Evolutionary conservation across 169 alveolate species (phyloP), one percentile per base, ranked within the genome.

Genomic region (Amoebophrya sp.): DNA sequence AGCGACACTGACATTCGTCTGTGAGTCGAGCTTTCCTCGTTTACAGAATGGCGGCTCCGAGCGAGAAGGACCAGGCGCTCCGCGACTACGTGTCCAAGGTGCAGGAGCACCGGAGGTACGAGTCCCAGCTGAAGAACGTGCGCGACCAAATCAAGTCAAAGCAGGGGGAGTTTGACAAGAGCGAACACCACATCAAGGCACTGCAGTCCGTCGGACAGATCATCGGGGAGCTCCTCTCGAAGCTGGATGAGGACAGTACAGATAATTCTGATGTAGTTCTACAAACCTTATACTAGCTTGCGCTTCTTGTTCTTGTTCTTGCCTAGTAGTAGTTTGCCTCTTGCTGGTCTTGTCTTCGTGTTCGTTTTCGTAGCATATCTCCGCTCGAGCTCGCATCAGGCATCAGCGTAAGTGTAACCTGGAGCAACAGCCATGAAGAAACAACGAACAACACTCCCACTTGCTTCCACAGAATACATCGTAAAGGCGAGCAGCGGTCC

Each of bases 191-290:
- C 89, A 93, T 98, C 89, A 98, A 97, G 94, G 99, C 99, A 58
- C 94, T 98, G 50, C 99, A 99, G 93, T 96, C 98, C 92, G 99
- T 98, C 67, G 99, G 99, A 20, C 98, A 98, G 94, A 96, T 98
- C 45, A 97, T 98, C 87, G 99, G 99, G 89, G 99, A 99, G 93
- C 98, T 99, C 70, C 94, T 98, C 87, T 96, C 97, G 90, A 96
- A 97, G 91, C 96, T 98, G 69, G 98, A 96, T 93, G 97, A 96
- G 45, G 99, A 98, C 58, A 98, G 98, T 95, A 69, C n/a, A n/a
- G n/a, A n/a, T n/a, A n/a, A n/a, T n/a, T n/a, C n/a, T n/a, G n/a
- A n/a, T n/a, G n/a, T n/a, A n/a, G n/a, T n/a, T n/a, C n/a, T n/a
- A n/a, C n/a, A n/a, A n/a, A n/a, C n/a, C n/a, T n/a, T n/a, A n/a